Evolutionary conservation across 345 rosid genomes (phyloP), one percentile per base, ranked within the genome.

Genomic region (Clausena lansium): DNA sequence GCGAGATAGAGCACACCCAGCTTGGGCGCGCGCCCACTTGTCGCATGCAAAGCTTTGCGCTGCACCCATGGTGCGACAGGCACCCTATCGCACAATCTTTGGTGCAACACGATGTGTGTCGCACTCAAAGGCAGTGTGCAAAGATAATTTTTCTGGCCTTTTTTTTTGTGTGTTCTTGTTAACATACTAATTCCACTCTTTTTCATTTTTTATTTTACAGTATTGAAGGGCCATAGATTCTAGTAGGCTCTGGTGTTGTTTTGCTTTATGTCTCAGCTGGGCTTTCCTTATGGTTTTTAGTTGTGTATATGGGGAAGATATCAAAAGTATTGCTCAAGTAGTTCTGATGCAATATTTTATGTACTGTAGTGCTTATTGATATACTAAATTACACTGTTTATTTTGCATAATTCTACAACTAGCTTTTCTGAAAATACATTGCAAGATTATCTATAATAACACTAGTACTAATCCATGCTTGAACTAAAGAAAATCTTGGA

Each of bases 201-300:
- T 39, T 33, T 25, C 20, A 41, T 28, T 67, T 65, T 3, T 28
- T 67, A 15, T 55, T 41, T 10, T 84, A 87, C 92, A 91, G 93
- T 78, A 77, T 87, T 36, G 91, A 85, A 83, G 88, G 86, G 71
- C 75, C 88, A 5, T 86, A 79, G 68, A 32, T 79, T 47, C 80
- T 92, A 63, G 86, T 88, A 79, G 87, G 88, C 77, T 83, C 90
- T 74, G 97, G 99, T 76, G 89, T 90, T 78, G 82, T 69, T 47
- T 88, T 96, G 89, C 97, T 96, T 59, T 92, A 96, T 84, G 83
- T 93, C 77, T 96, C 98, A 2, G 97, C 98, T 3, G 94, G 97
- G 78, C 92, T 96, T 59, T 92, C 99, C 36, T 73, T 92, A 39
- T 92, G 96, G 97, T 96, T 97, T 67, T 85, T 94, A 76, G 86